Evolutionary conservation across 257 asterid genomes (phyloP).

Genomic region (Nicotiana attenuata): DNA sequence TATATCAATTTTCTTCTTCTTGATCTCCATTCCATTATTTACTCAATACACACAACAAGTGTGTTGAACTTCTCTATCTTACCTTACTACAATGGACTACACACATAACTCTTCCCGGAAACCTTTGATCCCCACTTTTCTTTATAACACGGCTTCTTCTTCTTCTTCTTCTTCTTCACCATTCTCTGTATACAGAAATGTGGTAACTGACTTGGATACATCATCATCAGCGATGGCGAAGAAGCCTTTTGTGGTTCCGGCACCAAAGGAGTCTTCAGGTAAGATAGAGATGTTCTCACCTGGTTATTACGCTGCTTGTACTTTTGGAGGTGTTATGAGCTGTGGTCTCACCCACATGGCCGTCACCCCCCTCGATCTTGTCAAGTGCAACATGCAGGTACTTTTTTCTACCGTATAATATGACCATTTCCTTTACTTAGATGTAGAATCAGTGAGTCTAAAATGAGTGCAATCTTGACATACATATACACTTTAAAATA

Average conservation of each 20-base stretch:
- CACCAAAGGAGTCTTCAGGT: slow-evolving; percentile 54
- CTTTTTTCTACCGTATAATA: too few relatives aligned
- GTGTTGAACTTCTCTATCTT: not conserved
- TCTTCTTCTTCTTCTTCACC: not conserved
- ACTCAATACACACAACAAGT: not conserved
- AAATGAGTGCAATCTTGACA: too few relatives aligned
- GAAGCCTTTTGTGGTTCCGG: slow-evolving; percentile 34
- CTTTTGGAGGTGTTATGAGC: slow-evolving; percentile 54
- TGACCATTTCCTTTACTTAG: too few relatives aligned
- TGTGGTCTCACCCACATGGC: slow-evolving; percentile 79
- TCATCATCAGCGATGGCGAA: slow-evolving; percentile 13
- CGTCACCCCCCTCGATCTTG: slow-evolving; percentile 79
- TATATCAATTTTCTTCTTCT: not conserved
- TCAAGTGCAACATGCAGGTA: slow-evolving; percentile 97
- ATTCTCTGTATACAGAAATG: not conserved
- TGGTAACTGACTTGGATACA: slow-evolving; percentile 4
- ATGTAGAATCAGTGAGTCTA: too few relatives aligned
- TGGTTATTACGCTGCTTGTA: slow-evolving; percentile 56
- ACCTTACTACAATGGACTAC: slow-evolving; percentile 14
- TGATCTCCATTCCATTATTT: not conserved
- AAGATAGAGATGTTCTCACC: slow-evolving; percentile 63
- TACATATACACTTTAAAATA: too few relatives aligned
- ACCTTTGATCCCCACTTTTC: slow-evolving; percentile 26
- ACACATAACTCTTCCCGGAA: slow-evolving; percentile 17
- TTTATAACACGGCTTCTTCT: not conserved